phyloP scores from a whole-genome alignment of 805 yeast genomes.

The Candida loeiensis region DNA sequence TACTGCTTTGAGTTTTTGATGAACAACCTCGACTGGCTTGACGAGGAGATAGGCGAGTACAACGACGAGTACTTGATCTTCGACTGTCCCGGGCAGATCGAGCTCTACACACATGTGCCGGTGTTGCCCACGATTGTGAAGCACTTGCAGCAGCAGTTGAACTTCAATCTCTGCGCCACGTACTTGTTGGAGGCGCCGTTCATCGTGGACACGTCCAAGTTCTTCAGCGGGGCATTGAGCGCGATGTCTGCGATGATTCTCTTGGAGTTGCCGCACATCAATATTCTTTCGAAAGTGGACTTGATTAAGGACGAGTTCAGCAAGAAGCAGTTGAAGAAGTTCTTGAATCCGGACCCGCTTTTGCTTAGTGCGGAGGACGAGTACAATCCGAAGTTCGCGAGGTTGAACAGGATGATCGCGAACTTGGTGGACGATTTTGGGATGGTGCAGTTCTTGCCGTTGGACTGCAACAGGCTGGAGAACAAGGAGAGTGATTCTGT shows the following conservation, averaged over 20 bases:
- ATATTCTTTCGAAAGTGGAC: conserved; percentile 83
- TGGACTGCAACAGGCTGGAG: conserved; percentile 49
- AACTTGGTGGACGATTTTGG: conserved; percentile 95
- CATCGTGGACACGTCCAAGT: conserved; percentile 84
- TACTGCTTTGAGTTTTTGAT: conserved; percentile 91
- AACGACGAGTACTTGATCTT: conserved; percentile 91
- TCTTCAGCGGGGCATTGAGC: conserved; percentile 89
- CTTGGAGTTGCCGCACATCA: conserved; percentile 91
- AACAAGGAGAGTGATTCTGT: conserved; percentile 65
- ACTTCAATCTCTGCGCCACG: conserved; percentile 88
- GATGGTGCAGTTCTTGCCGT: conserved; percentile 94
- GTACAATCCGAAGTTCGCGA: conserved; percentile 57
- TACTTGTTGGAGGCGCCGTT: conserved; percentile 93
- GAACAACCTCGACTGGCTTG: conserved; percentile 93
- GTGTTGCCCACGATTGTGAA: conserved; percentile 85
- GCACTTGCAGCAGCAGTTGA: conserved; percentile 74
- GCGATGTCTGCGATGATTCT: conserved; percentile 99
- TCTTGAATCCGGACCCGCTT: conserved; percentile 87
- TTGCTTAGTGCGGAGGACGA: conserved; percentile 47
- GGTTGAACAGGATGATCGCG: conserved; percentile 78
- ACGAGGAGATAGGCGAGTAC: conserved; percentile 93
- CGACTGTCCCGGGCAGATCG: conserved; percentile 98
- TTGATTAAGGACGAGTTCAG: conserved; percentile 76
- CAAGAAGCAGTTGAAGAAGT: conserved; percentile 74
- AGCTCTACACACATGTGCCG: conserved; percentile 90